Percentiles rank a stretch among this genome's conserved stretches.
Evolutionary conservation across 768 basidiomycete species (phyloP).

Genomic region (Cystobasidium tubakii): DNA sequence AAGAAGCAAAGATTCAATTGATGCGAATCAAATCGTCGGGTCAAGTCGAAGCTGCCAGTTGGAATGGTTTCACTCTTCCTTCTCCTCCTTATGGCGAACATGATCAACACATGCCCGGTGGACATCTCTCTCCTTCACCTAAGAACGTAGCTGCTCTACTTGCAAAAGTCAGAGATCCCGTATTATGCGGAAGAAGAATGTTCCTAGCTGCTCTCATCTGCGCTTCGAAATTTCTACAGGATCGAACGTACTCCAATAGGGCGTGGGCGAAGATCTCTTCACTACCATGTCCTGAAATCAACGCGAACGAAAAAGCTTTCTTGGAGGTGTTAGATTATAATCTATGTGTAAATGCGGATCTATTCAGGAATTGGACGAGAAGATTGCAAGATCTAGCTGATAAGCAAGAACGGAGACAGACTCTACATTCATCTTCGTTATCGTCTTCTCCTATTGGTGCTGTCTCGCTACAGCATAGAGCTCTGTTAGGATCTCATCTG

Average conservation of each 20-base stretch:
- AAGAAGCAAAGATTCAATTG: constrained; percentile 49
- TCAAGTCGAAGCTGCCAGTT: constrained; percentile 5
- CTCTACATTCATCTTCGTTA: not conserved
- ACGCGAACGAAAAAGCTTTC: constrained; percentile 78
- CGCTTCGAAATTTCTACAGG: constrained; percentile 87
- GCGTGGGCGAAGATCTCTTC: constrained; percentile 91
- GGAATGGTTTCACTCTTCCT: constrained; percentile 13
- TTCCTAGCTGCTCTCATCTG: constrained; percentile 83
- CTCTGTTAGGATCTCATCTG: not conserved
- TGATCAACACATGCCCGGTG: not conserved
- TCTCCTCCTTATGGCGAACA: constrained; percentile 14
- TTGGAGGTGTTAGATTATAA: constrained; percentile 68
- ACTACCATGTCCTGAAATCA: constrained; percentile 74
- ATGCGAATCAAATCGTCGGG: constrained; percentile 46
- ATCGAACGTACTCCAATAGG: constrained; percentile 81
- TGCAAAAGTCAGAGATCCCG: constrained; percentile 36
- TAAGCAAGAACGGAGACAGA: constrained; percentile 15
- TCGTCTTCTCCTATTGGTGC: not conserved
- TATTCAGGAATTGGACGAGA: constrained; percentile 41
- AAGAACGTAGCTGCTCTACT: constrained; percentile 9
- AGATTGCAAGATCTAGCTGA: constrained; percentile 27
- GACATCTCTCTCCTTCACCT: not conserved
- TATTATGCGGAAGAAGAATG: constrained; percentile 78
- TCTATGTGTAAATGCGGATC: constrained; percentile 41
- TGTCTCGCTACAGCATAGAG: not conserved